phyloP scores from a whole-genome alignment of 176 grass and related monocot species.

The Zoysia japonica region DNA sequence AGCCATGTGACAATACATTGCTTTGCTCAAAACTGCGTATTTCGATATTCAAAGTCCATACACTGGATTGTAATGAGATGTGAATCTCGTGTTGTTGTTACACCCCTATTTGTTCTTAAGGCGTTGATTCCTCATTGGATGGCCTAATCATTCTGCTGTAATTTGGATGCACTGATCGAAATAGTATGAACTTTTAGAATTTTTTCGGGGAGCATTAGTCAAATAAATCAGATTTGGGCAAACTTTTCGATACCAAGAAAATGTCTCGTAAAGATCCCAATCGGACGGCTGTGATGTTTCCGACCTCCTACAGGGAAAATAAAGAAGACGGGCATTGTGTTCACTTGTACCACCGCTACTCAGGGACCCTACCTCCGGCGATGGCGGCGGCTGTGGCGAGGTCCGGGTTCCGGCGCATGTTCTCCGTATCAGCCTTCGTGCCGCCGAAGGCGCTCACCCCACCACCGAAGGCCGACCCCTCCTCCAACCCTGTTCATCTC shows the following conservation, averaged over 20 bases:
- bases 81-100: background rate
- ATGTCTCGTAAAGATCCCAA: no score
- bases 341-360: no score
- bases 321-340: background rate
- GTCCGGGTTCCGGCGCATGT: conserved; percentile 69
- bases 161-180: background rate
- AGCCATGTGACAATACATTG: background rate
- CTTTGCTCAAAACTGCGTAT: background rate
- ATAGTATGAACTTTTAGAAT: background rate
- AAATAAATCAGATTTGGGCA: no score
- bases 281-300: no score
- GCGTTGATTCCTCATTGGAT: background rate
- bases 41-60: background rate
- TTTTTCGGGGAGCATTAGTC: background rate
- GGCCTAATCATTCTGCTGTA: background rate
- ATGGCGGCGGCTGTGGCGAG: conserved; percentile 60
- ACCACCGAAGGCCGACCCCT: conserved; percentile 70
- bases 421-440: conserved; percentile 64
- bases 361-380: background rate
- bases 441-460: conserved; percentile 37
- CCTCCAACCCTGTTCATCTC: conserved; percentile 79
- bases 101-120: no score
- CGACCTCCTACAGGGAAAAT: no score
- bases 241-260: no score
- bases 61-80: background rate